Conservation (phyloP, 2,329 filamentous ascomycete genomes). For the Orbilia ellipsospora region DNA sequence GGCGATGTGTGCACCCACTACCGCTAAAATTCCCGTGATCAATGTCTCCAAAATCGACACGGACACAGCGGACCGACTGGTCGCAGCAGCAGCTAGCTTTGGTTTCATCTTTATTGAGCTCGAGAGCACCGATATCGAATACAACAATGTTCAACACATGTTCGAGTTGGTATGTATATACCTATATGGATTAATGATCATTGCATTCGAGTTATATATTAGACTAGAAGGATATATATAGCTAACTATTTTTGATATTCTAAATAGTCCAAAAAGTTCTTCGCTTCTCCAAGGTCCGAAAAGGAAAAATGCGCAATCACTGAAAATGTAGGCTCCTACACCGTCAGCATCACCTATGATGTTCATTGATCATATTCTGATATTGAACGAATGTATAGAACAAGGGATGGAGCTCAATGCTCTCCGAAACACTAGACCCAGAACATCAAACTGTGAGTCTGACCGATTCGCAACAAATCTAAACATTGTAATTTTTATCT, state of each 20-base stretch:
- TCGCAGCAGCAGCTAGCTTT: conserved; percentile 81
- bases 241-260: background rate
- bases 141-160: conserved; percentile 73
- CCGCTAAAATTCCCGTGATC: conserved; percentile 76
- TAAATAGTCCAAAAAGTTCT: conserved; percentile 75
- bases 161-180: conserved; percentile 75
- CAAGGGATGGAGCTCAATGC: conserved; percentile 87
- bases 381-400: conserved; percentile 68
- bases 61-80: conserved; percentile 74
- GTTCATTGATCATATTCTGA: no score
- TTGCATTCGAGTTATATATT: background rate
- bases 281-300: conserved; percentile 75
- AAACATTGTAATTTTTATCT: background rate
- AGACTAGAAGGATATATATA: background rate
- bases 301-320: conserved; percentile 81
- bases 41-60: conserved; percentile 74
- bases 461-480: background rate
- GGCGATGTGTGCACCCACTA: conserved; percentile 23
- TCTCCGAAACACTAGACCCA: conserved; percentile 87
- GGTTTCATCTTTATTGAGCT: conserved; percentile 93
- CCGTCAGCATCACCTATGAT: background rate
- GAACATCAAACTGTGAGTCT: conserved; percentile 76
- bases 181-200: no score
- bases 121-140: conserved; percentile 74
- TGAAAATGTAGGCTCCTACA: conserved; percentile 65